Evolutionary conservation across 805 yeast species (phyloP).

Genomic region (Candida nitratophila): DNA sequence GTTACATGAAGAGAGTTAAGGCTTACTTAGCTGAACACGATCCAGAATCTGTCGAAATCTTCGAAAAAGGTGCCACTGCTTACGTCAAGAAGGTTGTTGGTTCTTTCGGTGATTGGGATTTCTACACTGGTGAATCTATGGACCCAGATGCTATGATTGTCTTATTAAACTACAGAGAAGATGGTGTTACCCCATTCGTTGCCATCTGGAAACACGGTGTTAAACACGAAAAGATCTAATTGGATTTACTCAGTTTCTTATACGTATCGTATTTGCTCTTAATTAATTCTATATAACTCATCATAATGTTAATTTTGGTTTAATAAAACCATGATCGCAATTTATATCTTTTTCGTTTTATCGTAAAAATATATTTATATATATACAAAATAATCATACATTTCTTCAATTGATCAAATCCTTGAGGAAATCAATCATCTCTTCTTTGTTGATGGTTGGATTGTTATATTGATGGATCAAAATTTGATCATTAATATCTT

Average conservation of each 20-base stretch:
- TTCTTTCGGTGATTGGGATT: constrained; percentile 98
- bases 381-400: too few relatives aligned
- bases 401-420: constrained; percentile 2
- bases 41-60: constrained; percentile 82
- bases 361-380: neutral
- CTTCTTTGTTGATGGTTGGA: constrained; percentile 47
- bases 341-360: neutral
- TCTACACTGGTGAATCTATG: constrained; percentile 99
- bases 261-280: neutral
- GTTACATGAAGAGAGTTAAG: constrained; percentile 97
- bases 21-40: constrained; percentile 78
- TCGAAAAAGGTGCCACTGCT: constrained; percentile 95
- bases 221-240: constrained; percentile 81
- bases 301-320: neutral
- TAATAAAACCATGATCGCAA: neutral
- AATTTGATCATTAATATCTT: constrained; percentile 44
- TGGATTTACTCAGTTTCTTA: neutral
- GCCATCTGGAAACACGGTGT: constrained; percentile 99
- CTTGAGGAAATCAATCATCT: constrained; percentile 41
- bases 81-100: constrained; percentile 95
- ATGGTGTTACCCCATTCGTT: constrained; percentile 96
- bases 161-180: constrained; percentile 99
- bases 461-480: constrained; percentile 74
- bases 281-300: neutral
- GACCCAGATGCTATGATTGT: constrained; percentile 99